Evolutionary conservation across 2,329 filamentous ascomycete genomes (phyloP).

Genomic region (Aaosphaeria arxii): DNA sequence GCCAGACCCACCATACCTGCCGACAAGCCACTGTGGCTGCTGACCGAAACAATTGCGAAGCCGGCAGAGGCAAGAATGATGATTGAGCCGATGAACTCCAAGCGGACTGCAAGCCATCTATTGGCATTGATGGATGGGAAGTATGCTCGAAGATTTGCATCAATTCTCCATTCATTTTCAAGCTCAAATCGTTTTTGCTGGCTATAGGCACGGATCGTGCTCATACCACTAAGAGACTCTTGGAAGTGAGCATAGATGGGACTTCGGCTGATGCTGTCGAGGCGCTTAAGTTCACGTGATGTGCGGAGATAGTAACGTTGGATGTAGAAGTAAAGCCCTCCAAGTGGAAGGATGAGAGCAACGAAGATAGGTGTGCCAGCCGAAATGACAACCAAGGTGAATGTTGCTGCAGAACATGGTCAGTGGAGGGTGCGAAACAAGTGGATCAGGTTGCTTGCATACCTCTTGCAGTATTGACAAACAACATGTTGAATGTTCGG

Average conservation of each 20-base stretch:
- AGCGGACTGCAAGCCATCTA: constrained; percentile 88
- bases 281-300: constrained; percentile 90
- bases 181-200: constrained; percentile 83
- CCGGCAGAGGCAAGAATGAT: constrained; percentile 87
- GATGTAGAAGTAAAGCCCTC: constrained; percentile 81
- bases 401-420: constrained; percentile 49
- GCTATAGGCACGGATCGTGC: constrained; percentile 91
- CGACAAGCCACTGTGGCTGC: constrained; percentile 61
- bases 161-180: constrained; percentile 97
- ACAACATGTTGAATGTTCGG: constrained; percentile 92
- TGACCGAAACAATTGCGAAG: constrained; percentile 77
- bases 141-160: constrained; percentile 90
- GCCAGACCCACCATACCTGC: constrained; percentile 82
- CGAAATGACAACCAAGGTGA: constrained; percentile 85
- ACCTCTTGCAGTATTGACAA: constrained; percentile 50
- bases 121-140: constrained; percentile 90
- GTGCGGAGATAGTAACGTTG: constrained; percentile 96
- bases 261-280: constrained; percentile 92
- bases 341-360: constrained; percentile 75
- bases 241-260: constrained; percentile 99
- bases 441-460: constrained; percentile 11
- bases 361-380: constrained; percentile 77
- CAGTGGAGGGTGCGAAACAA: constrained; percentile 5
- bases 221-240: constrained; percentile 89
- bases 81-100: constrained; percentile 92